A percentile compares a stretch with the other conserved stretches of the same genome.
Conservation (phyloP, 192 early-diverging fungal species). For the Backusella psychrophila region DNA sequence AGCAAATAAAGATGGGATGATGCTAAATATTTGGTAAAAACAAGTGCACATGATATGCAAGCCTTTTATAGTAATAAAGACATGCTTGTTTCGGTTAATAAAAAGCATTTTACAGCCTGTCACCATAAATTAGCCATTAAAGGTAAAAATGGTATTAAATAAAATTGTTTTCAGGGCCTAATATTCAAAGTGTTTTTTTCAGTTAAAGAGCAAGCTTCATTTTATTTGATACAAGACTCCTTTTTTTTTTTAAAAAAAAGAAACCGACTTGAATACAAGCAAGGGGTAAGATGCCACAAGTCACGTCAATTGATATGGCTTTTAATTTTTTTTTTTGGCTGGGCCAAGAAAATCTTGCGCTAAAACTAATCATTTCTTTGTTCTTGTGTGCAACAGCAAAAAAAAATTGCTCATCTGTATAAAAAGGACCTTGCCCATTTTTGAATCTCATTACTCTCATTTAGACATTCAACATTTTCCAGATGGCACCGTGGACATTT, state of each 20-base stretch:
- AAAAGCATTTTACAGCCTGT: background rate
- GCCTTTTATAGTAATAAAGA: background rate
- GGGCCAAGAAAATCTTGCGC: background rate
- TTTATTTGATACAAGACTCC: background rate
- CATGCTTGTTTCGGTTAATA: background rate
- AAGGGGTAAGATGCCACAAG: background rate
- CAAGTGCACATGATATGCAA: background rate
- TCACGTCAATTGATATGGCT: background rate
- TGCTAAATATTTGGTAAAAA: background rate
- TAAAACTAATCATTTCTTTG: background rate
- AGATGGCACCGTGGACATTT: slow-evolving; percentile 30
- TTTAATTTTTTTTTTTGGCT: background rate
- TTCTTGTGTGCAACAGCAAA: background rate
- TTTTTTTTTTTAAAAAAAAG: background rate
- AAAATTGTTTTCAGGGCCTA: background rate
- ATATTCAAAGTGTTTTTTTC: background rate
- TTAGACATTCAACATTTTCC: background rate
- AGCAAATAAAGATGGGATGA: background rate
- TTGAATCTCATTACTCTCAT: slow-evolving; percentile 8
- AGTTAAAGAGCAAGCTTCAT: background rate
- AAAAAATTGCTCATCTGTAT: background rate
- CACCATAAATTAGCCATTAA: background rate
- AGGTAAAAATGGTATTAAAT: background rate
- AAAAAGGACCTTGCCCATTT: background rate
- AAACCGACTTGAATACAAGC: background rate